Percentiles rank a stretch among this genome's conserved stretches.
These are phyloP conservation scores for Carex arenaria DNA, from an alignment of 202 grass and related monocot genomes.

Conservation along the genomic window DNA sequence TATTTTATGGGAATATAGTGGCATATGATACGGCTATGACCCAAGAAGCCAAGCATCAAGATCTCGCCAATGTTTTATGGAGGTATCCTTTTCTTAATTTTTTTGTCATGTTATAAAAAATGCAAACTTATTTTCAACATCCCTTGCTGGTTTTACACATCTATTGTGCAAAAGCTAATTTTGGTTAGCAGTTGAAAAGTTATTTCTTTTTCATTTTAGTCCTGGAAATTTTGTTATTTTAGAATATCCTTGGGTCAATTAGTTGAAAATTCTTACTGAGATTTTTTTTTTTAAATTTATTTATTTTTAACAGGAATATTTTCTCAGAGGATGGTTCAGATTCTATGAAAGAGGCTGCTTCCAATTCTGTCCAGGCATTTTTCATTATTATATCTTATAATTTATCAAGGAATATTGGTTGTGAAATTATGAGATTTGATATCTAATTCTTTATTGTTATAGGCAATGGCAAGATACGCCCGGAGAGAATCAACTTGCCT, in stretches of 20 bases:
- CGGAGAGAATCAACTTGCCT: constrained; percentile 85
- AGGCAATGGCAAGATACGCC: constrained; percentile 91
- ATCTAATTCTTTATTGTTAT: constrained; percentile 29
- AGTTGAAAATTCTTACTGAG: neutral
- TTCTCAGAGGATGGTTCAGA: constrained; percentile 79
- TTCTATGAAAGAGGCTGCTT: constrained; percentile 47
- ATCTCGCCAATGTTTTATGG: constrained; percentile 92
- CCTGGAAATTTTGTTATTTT: neutral
- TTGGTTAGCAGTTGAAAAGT: neutral
- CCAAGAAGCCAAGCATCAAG: constrained; percentile 70
- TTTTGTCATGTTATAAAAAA: constrained; percentile 2
- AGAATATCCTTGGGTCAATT: neutral
- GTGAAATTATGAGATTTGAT: constrained; percentile 27
- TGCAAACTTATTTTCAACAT: neutral
- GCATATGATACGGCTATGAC: constrained; percentile 75
- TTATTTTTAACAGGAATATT: constrained; percentile 65
- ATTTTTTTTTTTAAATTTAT: constrained; percentile 21
- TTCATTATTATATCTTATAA: constrained; percentile 21
- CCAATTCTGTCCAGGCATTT: constrained; percentile 64
- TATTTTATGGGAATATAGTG: constrained; percentile 99
- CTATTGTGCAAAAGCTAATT: constrained; percentile 8
- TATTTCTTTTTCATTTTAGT: constrained; percentile 2
- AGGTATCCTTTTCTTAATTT: constrained; percentile 46
- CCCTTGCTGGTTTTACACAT: constrained; percentile 10
- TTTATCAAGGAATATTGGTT: constrained; percentile 3